These are phyloP conservation scores for Penicillium paneum DNA, from an alignment of 2,329 filamentous ascomycete genomes.

Conservation along the genomic window DNA sequence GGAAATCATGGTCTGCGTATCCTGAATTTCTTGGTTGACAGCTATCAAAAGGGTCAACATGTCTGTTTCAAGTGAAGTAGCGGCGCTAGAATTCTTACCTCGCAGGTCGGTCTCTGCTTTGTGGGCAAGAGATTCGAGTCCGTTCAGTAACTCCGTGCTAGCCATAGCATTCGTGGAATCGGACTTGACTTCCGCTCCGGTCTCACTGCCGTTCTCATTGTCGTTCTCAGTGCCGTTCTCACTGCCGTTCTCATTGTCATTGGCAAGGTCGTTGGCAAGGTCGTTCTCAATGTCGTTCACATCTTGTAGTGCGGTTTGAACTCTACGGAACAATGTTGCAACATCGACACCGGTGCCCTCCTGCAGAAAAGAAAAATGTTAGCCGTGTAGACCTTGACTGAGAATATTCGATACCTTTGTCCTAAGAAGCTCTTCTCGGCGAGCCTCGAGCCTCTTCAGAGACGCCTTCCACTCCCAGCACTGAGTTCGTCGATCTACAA, in stretches of 20 bases:
- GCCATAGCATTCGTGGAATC: slow-evolving; percentile 41
- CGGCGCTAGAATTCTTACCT: slow-evolving; percentile 26
- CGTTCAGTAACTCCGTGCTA: slow-evolving; percentile 39
- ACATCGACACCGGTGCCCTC: slow-evolving; percentile 30
- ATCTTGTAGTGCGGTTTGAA: slow-evolving; percentile 44
- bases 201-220: slow-evolving; percentile 33
- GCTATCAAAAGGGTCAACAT: slow-evolving; percentile 16
- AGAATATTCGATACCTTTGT: slow-evolving; percentile 25
- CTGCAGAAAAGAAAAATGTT: slow-evolving; percentile 1
- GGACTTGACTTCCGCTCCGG: slow-evolving; percentile 28
- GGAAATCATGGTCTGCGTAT: slow-evolving; percentile 50
- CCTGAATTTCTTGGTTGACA: slow-evolving; percentile 48
- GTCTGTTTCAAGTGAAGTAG: not conserved
- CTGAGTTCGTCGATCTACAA: slow-evolving; percentile 63
- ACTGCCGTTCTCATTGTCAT: too few relatives aligned
- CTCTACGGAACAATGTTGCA: slow-evolving; percentile 31
- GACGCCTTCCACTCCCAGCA: slow-evolving; percentile 72
- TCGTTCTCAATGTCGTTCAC: slow-evolving; percentile 41
- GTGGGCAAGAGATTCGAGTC: slow-evolving; percentile 47
- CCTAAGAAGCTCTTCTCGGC: slow-evolving; percentile 43
- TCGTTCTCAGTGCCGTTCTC: slow-evolving; percentile 27
- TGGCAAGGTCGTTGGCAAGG: slow-evolving; percentile 6
- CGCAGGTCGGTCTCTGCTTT: slow-evolving; percentile 49
- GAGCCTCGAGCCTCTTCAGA: slow-evolving; percentile 55
- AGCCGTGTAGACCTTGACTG: not conserved